Conservation (phyloP, 2,329 filamentous ascomycete genomes). For the Sporothrix protearum region DNA sequence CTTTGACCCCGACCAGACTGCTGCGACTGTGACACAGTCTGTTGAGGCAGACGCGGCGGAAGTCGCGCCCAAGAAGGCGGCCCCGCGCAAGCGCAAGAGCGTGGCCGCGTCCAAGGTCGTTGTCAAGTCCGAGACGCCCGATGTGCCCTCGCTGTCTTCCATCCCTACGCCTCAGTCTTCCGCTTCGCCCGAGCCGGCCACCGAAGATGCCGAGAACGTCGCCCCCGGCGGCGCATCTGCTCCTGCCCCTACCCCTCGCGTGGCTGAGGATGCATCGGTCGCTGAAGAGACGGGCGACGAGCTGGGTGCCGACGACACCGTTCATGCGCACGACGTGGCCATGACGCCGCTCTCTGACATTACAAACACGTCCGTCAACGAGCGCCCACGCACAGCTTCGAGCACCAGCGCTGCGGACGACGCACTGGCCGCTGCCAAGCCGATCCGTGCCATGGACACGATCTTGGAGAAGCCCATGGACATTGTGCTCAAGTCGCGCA, state of each 20-base stretch:
- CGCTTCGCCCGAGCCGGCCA: slow-evolving; percentile 2
- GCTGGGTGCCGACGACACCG: slow-evolving; percentile 15
- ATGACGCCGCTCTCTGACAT: slow-evolving; percentile 66
- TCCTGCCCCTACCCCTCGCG: background rate
- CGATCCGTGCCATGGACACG: slow-evolving; percentile 72
- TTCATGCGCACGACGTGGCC: slow-evolving; percentile 13
- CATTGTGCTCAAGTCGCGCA: slow-evolving; percentile 83
- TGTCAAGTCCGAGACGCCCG: slow-evolving; percentile 38
- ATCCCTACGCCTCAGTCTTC: slow-evolving; percentile 1
- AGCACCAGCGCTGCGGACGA: slow-evolving; percentile 37
- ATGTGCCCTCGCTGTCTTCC: slow-evolving; percentile 40
- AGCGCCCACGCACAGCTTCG: slow-evolving; percentile 58
- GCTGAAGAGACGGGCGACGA: slow-evolving; percentile 14
- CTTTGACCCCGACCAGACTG: slow-evolving; percentile 53
- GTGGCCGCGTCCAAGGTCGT: slow-evolving; percentile 42
- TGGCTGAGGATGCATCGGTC: background rate
- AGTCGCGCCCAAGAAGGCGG: slow-evolving; percentile 40
- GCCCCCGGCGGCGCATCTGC: no score
- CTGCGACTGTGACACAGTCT: slow-evolving; percentile 32
- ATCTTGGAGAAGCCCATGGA: slow-evolving; percentile 87
- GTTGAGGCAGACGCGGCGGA: slow-evolving; percentile 31
- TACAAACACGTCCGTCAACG: slow-evolving; percentile 48
- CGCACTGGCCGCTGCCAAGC: slow-evolving; percentile 57
- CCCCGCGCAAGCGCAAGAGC: slow-evolving; percentile 67
- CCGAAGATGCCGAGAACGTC: slow-evolving; percentile 2